Conservation (phyloP, 2,329 filamentous ascomycete species). For the Thielaviopsis ethacetica region DNA sequence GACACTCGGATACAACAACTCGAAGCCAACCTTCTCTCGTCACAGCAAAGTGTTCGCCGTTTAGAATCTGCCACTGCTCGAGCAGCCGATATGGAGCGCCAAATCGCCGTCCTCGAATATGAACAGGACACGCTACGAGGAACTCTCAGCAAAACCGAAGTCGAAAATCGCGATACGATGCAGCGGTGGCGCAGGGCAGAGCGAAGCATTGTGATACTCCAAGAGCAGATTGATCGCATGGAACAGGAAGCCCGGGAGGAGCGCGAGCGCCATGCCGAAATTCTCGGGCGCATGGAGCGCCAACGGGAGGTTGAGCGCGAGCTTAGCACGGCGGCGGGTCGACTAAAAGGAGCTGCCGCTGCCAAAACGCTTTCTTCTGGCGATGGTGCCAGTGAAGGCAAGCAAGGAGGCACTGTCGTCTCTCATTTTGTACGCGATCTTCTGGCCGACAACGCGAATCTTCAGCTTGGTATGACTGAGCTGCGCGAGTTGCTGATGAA, state of each 20-base stretch:
- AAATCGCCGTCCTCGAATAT: constrained; percentile 61
- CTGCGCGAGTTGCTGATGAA: constrained; percentile 76
- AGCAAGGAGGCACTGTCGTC: constrained; percentile 39
- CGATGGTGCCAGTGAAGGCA: constrained; percentile 18
- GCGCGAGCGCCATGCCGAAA: constrained; percentile 62
- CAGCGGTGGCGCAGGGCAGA: constrained; percentile 79
- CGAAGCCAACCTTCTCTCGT: constrained; percentile 58
- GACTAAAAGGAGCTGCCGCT: constrained; percentile 67
- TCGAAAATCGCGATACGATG: constrained; percentile 63
- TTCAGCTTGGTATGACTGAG: constrained; percentile 85
- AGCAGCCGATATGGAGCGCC: constrained; percentile 63
- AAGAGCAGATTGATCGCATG: constrained; percentile 78
- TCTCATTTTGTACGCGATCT: constrained; percentile 94
- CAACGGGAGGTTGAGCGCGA: constrained; percentile 70
- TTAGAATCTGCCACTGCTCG: constrained; percentile 58
- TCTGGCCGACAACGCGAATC: constrained; percentile 81
- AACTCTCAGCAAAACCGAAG: constrained; percentile 47
- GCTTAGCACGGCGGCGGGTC: constrained; percentile 59
- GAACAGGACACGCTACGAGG: constrained; percentile 63
- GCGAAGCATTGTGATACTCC: constrained; percentile 57
- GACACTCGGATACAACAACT: constrained; percentile 66
- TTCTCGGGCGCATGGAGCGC: constrained; percentile 69
- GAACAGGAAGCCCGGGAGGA: constrained; percentile 72
- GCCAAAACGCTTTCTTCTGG: constrained; percentile 35
- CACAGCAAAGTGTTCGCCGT: constrained; percentile 59